Percentiles rank a stretch among this genome's conserved stretches.
Evolutionary conservation across 768 basidiomycete genomes (phyloP).

Genomic region (Termitomyces sp.): DNA sequence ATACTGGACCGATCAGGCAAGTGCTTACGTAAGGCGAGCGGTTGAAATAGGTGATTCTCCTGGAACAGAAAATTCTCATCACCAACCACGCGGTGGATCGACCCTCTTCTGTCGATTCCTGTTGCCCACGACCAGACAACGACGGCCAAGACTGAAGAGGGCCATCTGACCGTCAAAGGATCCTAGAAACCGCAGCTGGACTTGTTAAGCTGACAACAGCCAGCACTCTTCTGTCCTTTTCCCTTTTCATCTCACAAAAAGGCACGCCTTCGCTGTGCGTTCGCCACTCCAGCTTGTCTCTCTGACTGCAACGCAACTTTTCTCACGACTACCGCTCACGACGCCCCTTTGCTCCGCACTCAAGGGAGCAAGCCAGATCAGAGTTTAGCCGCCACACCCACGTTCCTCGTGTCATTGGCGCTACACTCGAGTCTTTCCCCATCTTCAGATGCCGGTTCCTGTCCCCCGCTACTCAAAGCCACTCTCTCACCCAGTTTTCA

Average conservation of each 20-base stretch:
- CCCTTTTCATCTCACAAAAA: conserved; percentile 47
- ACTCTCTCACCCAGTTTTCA: conserved; percentile 60
- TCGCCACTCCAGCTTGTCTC: conserved; percentile 40
- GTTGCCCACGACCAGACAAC: conserved; percentile 34
- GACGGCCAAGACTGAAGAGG: conserved; percentile 39
- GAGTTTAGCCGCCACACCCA: conserved; percentile 36
- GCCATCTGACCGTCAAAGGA: conserved; percentile 22
- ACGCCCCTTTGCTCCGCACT: conserved; percentile 37
- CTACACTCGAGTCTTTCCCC: conserved; percentile 33
- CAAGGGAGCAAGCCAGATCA: conserved; percentile 36
- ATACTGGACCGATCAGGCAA: neutral
- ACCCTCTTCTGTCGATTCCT: conserved; percentile 44
- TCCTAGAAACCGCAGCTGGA: conserved; percentile 24
- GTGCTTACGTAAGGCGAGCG: conserved; percentile 11
- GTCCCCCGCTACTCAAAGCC: conserved; percentile 58
- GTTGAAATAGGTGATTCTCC: conserved; percentile 15
- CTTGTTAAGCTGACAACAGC: conserved; percentile 22
- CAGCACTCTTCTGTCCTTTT: conserved; percentile 25
- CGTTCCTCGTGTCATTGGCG: conserved; percentile 38
- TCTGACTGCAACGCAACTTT: conserved; percentile 22
- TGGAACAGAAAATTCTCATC: conserved; percentile 17
- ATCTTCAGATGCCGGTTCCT: conserved; percentile 82
- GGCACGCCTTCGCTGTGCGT: conserved; percentile 95
- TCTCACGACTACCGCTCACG: conserved; percentile 56
- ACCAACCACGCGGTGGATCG: conserved; percentile 42